A percentile compares a stretch with the other conserved stretches of the same genome.
Evolutionary conservation across 129 eudicot species (phyloP).

Genomic region (Artemisia tridentata): DNA sequence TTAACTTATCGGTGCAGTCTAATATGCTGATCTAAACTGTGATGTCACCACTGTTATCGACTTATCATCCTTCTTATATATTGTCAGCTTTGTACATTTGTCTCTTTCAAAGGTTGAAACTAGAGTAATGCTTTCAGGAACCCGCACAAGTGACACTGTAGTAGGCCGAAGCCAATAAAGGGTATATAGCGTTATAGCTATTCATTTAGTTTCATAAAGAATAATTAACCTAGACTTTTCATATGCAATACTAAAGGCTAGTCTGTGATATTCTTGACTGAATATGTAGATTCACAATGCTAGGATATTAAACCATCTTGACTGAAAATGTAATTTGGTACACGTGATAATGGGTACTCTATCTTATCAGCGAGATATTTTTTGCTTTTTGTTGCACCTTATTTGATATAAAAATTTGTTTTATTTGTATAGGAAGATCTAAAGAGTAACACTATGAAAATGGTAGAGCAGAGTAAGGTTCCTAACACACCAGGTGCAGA

Average conservation of each 20-base stretch:
- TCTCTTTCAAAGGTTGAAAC: neutral
- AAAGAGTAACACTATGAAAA: constrained; percentile 78
- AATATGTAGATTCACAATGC: neutral
- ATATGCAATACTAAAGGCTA: neutral
- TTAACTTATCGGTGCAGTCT: no score
- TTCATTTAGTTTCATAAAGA: neutral
- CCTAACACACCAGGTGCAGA: constrained; percentile 96
- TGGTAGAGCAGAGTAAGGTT: constrained; percentile 98
- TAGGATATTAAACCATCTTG: constrained; percentile 5
- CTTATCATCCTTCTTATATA: no score
- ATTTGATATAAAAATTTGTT: neutral
- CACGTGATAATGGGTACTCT: neutral
- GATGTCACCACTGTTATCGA: no score
- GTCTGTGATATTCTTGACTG: neutral
- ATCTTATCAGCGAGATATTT: neutral
- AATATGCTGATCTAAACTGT: no score
- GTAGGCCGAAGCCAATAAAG: neutral
- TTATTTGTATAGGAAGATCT: constrained; percentile 67
- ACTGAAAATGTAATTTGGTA: neutral
- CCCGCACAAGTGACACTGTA: neutral
- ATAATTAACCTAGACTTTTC: neutral
- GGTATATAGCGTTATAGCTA: neutral
- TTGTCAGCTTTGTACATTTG: neutral
- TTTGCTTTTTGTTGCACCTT: neutral
- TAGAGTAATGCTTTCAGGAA: neutral